A percentile compares a stretch with the other conserved stretches of the same genome.
These are phyloP conservation scores for Blumeriella jaapii DNA, from an alignment of 2,329 filamentous ascomycete genomes.

Conservation along the genomic window DNA sequence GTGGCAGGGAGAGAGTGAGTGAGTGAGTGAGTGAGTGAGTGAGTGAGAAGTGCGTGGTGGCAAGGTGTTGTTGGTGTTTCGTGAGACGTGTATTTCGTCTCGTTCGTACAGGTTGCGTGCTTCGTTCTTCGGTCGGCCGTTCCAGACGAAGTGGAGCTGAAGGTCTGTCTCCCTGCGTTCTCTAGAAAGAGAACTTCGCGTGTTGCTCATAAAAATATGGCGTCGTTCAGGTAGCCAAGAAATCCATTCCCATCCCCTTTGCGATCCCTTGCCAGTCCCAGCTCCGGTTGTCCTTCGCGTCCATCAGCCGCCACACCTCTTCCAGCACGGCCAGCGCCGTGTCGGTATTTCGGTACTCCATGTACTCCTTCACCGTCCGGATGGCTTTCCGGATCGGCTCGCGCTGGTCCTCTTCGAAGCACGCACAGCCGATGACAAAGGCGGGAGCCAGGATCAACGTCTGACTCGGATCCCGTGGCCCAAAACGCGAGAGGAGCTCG, in stretches of 20 bases:
- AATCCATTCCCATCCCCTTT: constrained; percentile 40
- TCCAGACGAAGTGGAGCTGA: no score
- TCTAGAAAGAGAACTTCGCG: no score
- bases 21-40: no score
- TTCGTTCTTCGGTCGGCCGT: no score
- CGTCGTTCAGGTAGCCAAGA: constrained; percentile 33
- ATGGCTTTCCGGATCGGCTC: constrained; percentile 40
- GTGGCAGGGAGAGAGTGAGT: no score
- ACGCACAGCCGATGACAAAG: constrained; percentile 48
- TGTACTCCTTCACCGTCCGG: constrained; percentile 43
- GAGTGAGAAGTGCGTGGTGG: no score
- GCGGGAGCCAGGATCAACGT: constrained; percentile 49
- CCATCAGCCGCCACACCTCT: constrained; percentile 49
- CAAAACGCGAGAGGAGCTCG: constrained; percentile 41
- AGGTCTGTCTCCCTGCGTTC: no score
- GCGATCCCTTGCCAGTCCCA: constrained; percentile 56
- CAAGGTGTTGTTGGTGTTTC: no score
- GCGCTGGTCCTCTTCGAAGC: constrained; percentile 41
- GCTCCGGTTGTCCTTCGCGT: constrained; percentile 41
- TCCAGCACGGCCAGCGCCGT: constrained; percentile 42
- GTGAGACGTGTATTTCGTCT: no score
- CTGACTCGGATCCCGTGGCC: constrained; percentile 45
- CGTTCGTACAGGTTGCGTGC: no score
- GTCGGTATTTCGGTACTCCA: constrained; percentile 47
- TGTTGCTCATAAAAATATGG: no score